Conservation (phyloP, 164 flowering plant species). For the Dillenia suffruticosa region DNA sequence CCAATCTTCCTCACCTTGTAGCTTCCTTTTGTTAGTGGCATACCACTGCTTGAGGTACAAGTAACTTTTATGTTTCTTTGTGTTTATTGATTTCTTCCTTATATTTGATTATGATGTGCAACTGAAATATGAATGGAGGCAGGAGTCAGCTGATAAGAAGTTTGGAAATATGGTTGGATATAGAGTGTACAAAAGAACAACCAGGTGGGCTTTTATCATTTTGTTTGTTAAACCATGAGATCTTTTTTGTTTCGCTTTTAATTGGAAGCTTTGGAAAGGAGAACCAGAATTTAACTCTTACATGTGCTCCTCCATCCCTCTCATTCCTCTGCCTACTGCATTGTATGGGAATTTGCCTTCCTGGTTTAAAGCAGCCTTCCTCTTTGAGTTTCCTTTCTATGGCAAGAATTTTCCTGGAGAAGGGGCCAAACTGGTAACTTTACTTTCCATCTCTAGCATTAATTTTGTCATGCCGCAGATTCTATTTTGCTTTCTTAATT, state of each 20-base stretch:
- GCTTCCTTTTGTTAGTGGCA: conserved; percentile 94
- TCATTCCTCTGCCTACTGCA: conserved; percentile 71
- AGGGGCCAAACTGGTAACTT: conserved; percentile 47
- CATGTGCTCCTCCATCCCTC: conserved; percentile 56
- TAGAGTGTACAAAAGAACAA: conserved; percentile 57
- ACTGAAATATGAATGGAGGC: conserved; percentile 15
- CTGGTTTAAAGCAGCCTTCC: conserved; percentile 68
- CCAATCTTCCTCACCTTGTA: conserved; percentile 77
- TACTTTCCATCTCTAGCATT: not conserved
- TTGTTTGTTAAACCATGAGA: too few relatives aligned
- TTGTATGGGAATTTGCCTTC: conserved; percentile 66
- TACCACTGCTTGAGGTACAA: conserved; percentile 91
- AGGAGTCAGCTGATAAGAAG: conserved; percentile 91
- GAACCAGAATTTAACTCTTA: conserved; percentile 3
- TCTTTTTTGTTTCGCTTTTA: not conserved
- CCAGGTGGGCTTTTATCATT: conserved; percentile 47
- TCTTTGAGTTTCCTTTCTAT: conserved; percentile 87
- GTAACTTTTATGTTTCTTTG: conserved; percentile 7
- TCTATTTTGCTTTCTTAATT: too few relatives aligned
- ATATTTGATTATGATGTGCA: conserved; percentile 11
- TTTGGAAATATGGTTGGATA: conserved; percentile 58
- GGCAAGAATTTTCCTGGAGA: conserved; percentile 60
- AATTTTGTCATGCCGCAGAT: too few relatives aligned
- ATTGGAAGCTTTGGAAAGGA: not conserved
- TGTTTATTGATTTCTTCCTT: not conserved